Evolutionary conservation across 2,329 filamentous ascomycete genomes (phyloP).

Genomic region (Fusarium sterilihyphosum): DNA sequence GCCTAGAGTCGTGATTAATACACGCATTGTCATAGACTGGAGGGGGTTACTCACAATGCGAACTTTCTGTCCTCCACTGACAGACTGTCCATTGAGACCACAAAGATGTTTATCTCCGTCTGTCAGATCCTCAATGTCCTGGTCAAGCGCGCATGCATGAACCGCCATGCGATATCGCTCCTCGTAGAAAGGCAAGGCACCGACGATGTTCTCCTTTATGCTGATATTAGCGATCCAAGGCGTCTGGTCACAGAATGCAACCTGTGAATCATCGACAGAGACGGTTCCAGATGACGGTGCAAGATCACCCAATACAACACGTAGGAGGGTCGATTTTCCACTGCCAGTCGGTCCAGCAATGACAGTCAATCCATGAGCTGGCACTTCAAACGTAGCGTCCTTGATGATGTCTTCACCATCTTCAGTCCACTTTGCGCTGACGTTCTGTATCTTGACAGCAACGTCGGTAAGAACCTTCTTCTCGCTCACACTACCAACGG

Average conservation of each 20-base stretch:
- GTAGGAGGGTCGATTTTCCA: neutral
- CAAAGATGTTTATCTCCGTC: neutral
- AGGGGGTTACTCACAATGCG: neutral
- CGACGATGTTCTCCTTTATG: neutral
- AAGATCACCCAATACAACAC: neutral
- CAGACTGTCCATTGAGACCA: neutral
- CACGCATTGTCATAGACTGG: rapidly evolving
- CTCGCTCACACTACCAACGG: neutral
- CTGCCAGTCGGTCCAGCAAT: neutral
- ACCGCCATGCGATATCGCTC: neutral
- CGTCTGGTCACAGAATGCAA: neutral
- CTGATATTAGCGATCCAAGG: neutral
- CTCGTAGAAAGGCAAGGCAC: neutral
- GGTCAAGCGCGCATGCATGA: neutral
- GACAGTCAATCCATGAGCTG: neutral
- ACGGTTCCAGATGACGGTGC: neutral
- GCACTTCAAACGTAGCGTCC: neutral
- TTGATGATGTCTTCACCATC: neutral
- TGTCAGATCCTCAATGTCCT: neutral
- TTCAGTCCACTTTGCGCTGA: neutral
- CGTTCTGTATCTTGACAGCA: neutral
- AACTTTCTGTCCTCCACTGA: slow-evolving; percentile 2
- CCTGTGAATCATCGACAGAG: neutral
- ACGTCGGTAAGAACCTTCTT: neutral
- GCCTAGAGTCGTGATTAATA: neutral